These are phyloP conservation scores for Parastagonospora nodorum DNA, from an alignment of 2,329 filamentous ascomycete species.

Conservation along the genomic window DNA sequence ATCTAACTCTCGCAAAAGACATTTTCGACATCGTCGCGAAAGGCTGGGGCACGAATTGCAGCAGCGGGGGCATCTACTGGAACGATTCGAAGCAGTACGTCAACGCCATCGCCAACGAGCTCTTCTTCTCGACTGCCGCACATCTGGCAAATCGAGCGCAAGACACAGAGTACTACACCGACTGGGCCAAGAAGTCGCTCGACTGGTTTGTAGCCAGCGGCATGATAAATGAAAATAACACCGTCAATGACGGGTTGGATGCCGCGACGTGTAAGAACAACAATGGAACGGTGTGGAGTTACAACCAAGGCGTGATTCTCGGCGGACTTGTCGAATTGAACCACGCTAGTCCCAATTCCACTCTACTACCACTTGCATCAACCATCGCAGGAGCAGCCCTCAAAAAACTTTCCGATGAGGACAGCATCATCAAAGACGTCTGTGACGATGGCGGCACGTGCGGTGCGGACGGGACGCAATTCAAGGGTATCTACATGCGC, in stretches of 20 bases:
- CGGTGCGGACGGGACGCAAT: conserved; percentile 60
- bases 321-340: conserved; percentile 61
- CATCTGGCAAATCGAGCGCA: conserved; percentile 58
- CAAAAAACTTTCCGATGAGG: conserved; percentile 37
- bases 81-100: conserved; percentile 52
- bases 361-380: conserved; percentile 44
- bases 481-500: conserved; percentile 73
- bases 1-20: conserved; percentile 53
- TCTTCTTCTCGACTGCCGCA: conserved; percentile 61
- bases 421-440: conserved; percentile 49
- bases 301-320: conserved; percentile 68
- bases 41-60: conserved; percentile 47
- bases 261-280: conserved; percentile 58
- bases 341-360: conserved; percentile 43
- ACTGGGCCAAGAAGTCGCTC: conserved; percentile 56
- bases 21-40: conserved; percentile 56
- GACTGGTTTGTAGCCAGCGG: conserved; percentile 57
- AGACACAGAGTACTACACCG: conserved; percentile 48
- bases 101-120: conserved; percentile 62
- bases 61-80: conserved; percentile 57
- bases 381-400: conserved; percentile 49
- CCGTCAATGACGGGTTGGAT: conserved; percentile 61
- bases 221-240: conserved; percentile 54
- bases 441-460: conserved; percentile 43
- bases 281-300: conserved; percentile 54